Percentiles rank a stretch among this genome's conserved stretches.
phyloP scores from a whole-genome alignment of 257 asterid genomes.

The Plectranthus barbatus region DNA sequence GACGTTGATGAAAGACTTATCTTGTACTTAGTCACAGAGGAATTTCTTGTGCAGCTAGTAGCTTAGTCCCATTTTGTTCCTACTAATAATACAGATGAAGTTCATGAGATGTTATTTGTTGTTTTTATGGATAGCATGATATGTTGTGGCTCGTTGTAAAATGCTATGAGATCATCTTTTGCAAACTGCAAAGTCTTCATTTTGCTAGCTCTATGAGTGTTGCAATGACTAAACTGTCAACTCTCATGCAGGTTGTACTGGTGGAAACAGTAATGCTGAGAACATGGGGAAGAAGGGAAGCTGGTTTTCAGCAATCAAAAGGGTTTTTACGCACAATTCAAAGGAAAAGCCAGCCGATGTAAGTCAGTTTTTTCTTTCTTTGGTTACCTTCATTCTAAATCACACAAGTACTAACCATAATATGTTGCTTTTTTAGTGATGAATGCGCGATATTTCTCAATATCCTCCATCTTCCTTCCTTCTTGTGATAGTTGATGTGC shows the following conservation, averaged over 20 bases:
- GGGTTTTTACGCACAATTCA: slow-evolving; percentile 60
- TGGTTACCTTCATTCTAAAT: background rate
- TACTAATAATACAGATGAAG: background rate
- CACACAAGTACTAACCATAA: background rate
- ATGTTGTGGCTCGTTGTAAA: background rate
- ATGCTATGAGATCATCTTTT: slow-evolving; percentile 1
- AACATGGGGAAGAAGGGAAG: slow-evolving; percentile 95
- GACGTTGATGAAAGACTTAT: background rate
- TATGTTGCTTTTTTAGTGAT: background rate
- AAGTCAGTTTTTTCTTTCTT: slow-evolving; percentile 23
- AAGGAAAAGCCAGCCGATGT: slow-evolving; percentile 60
- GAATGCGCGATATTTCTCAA: background rate
- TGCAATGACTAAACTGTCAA: background rate
- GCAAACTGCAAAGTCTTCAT: background rate
- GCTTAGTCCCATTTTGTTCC: background rate
- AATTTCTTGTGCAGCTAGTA: background rate
- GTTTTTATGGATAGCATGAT: background rate
- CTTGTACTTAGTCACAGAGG: background rate
- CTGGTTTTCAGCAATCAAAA: slow-evolving; percentile 93
- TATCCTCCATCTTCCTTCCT: background rate
- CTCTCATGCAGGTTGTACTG: slow-evolving; percentile 17
- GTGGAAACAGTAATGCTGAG: slow-evolving; percentile 69
- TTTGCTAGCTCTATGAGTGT: background rate
- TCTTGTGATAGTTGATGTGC: background rate
- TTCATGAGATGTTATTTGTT: background rate